Percentiles rank a stretch among this genome's conserved stretches.
Conservation (phyloP, 306 rosid species). For the Cotoneaster glaucophyllus region DNA sequence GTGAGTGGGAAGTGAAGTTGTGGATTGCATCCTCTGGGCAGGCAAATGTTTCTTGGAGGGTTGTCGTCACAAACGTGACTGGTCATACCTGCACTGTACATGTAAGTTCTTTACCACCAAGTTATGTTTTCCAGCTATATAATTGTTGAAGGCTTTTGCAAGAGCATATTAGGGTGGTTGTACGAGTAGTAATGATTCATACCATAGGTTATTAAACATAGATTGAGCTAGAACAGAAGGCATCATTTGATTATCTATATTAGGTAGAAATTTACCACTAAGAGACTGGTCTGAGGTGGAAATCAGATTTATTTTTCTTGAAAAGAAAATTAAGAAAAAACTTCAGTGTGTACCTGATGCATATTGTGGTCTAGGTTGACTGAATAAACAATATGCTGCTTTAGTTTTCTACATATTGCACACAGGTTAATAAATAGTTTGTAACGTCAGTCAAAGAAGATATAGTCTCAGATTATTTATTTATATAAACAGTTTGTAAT, state of each 20-base stretch:
- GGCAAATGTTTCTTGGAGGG: slow-evolving; percentile 92
- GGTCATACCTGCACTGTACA: slow-evolving; percentile 91
- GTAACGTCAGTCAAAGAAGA: neutral
- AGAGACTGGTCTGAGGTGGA: neutral
- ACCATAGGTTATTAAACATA: neutral
- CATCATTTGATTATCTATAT: neutral
- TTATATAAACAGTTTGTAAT: neutral
- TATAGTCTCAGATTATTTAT: neutral
- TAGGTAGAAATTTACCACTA: neutral
- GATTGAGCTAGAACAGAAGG: neutral
- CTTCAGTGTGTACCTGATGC: neutral
- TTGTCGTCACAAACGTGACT: slow-evolving; percentile 85
- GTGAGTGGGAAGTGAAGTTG: slow-evolving; percentile 96
- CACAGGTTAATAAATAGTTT: neutral
- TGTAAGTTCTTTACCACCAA: slow-evolving; percentile 44
- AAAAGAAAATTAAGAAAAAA: neutral
- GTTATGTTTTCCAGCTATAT: neutral
- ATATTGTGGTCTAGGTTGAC: neutral
- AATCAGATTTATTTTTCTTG: neutral
- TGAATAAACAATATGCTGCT: neutral
- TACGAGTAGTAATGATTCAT: neutral
- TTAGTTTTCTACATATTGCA: neutral
- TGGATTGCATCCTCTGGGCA: slow-evolving; percentile 70
- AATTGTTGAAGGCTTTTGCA: slow-evolving; percentile 7
- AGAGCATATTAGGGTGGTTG: slow-evolving; percentile 8